A percentile compares a stretch with the other conserved stretches of the same genome.
These are phyloP conservation scores for Pulveroboletus frians DNA, from an alignment of 768 basidiomycete species.

Conservation along the genomic window DNA sequence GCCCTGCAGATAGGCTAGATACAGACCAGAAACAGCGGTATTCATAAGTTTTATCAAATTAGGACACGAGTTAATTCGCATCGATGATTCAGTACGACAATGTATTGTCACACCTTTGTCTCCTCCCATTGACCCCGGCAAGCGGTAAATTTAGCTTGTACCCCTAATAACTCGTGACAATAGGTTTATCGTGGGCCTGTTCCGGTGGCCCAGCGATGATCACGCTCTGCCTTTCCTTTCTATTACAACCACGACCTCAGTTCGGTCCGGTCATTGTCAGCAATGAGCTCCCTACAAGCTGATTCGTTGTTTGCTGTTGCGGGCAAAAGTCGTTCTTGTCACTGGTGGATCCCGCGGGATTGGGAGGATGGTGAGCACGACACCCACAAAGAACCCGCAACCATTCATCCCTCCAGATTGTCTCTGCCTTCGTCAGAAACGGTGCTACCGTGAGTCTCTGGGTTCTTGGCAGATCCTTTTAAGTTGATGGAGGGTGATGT, in stretches of 20 bases:
- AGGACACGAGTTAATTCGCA: slow-evolving; percentile 23
- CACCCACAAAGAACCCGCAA: neutral
- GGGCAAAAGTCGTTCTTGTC: slow-evolving; percentile 52
- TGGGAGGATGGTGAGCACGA: slow-evolving; percentile 52
- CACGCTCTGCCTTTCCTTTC: neutral
- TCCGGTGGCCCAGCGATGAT: neutral
- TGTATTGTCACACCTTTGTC: slow-evolving; percentile 8
- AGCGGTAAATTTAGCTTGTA: slow-evolving; percentile 6
- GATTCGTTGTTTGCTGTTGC: slow-evolving; percentile 45
- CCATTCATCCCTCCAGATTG: slow-evolving; percentile 40
- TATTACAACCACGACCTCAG: neutral
- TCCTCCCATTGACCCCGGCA: slow-evolving; percentile 4
- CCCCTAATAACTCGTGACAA: slow-evolving; percentile 15
- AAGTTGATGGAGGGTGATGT: neutral
- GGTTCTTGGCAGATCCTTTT: neutral
- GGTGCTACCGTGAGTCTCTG: slow-evolving; percentile 45
- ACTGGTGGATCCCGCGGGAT: slow-evolving; percentile 66
- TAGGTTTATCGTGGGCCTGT: slow-evolving; percentile 7
- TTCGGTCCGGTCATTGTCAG: neutral
- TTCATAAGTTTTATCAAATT: slow-evolving; percentile 20
- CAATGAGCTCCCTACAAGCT: slow-evolving; percentile 35
- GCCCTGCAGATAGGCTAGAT: slow-evolving; percentile 8
- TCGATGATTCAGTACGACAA: slow-evolving; percentile 7
- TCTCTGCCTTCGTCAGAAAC: slow-evolving; percentile 57
- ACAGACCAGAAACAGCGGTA: slow-evolving; percentile 12